These are phyloP conservation scores for Vavraia culicis DNA, from an alignment of 371 early-diverging fungal species.

Conservation along the genomic window DNA sequence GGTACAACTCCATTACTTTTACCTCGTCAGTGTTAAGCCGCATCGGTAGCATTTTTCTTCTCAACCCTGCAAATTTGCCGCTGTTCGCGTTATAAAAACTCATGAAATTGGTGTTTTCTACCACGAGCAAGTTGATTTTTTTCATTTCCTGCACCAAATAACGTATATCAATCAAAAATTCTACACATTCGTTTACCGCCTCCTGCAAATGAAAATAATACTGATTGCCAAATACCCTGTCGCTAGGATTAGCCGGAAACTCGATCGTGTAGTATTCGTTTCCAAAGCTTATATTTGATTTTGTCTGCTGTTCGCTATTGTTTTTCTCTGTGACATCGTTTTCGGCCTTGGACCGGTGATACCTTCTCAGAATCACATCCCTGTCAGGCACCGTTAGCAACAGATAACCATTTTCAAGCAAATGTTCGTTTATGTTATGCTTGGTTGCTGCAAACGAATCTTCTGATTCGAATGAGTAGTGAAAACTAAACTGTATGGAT, in stretches of 20 bases:
- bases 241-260: no score
- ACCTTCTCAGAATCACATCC: conserved; percentile 57
- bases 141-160: conserved; percentile 11
- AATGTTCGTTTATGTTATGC: conserved; percentile 53
- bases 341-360: conserved; percentile 4
- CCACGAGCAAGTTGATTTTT: conserved; percentile 10
- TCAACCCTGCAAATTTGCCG: conserved; percentile 12
- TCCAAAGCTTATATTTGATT: neutral
- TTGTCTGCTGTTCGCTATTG: neutral
- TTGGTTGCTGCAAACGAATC: conserved; percentile 55
- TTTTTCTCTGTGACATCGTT: neutral
- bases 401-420: conserved; percentile 62
- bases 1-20: conserved; percentile 38
- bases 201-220: conserved; percentile 78
- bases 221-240: conserved; percentile 52
- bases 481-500: conserved; percentile 78
- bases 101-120: conserved; percentile 29
- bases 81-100: conserved; percentile 23
- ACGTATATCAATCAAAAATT: conserved; percentile 52
- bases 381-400: conserved; percentile 79
- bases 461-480: conserved; percentile 78
- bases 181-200: conserved; percentile 83
- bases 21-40: conserved; percentile 25
- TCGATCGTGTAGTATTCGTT: conserved; percentile 7
- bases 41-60: conserved; percentile 18